phyloP scores from a whole-genome alignment of 805 yeast genomes.

The Kazachstania psychrophila region DNA sequence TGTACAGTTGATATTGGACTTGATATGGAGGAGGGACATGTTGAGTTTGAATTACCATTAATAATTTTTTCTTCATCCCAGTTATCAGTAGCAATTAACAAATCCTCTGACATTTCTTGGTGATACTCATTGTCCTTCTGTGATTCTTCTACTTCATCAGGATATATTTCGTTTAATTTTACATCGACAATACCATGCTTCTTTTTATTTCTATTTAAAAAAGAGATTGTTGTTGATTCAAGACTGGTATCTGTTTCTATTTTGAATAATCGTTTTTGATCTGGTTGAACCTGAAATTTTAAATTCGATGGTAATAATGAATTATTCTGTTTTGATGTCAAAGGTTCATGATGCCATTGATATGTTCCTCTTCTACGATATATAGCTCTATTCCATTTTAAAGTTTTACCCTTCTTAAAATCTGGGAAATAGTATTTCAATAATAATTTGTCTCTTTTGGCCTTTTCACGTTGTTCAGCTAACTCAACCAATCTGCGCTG shows the following conservation, averaged over 20 bases:
- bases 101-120: constrained; percentile 38
- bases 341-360: constrained; percentile 31
- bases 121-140: constrained; percentile 13
- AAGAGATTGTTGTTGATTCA: not conserved
- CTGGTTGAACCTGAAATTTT: constrained; percentile 45
- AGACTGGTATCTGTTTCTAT: not conserved
- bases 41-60: constrained; percentile 32
- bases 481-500: constrained; percentile 5
- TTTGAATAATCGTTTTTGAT: constrained; percentile 41
- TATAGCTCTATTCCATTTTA: constrained; percentile 47
- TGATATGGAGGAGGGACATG: not conserved
- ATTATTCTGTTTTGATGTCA: constrained; percentile 2
- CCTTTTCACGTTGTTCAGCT: constrained; percentile 6
- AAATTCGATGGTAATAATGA: constrained; percentile 44
- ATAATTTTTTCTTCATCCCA: constrained; percentile 67
- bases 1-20: not conserved
- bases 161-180: constrained; percentile 17
- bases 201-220: constrained; percentile 4
- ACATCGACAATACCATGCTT: constrained; percentile 17
- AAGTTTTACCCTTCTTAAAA: constrained; percentile 39
- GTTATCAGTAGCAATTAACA: constrained; percentile 60
- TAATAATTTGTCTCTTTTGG: constrained; percentile 29
- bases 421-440: constrained; percentile 46
- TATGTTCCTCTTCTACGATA: constrained; percentile 41
- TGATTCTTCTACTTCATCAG: constrained; percentile 11